Evolutionary conservation across 106 monocot species (phyloP), one percentile per base, ranked within the genome.

Genomic region (Posidonia australis): DNA sequence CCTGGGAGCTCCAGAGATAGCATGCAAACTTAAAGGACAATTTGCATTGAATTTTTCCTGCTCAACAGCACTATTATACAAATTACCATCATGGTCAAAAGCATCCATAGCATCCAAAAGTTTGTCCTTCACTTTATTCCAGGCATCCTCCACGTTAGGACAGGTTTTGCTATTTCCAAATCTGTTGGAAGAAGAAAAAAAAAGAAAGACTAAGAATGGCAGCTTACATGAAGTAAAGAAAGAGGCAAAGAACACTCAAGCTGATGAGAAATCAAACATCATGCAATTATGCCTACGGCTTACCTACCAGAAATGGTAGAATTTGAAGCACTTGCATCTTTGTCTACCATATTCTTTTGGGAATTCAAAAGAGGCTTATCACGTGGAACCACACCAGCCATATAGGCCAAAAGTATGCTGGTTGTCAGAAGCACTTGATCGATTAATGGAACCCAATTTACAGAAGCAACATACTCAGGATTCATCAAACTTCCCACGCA

Each of bases 371-470:
- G 69, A 31, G 26, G 44, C 60, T 57, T 70, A 14, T 71, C 22
- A 13, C 66, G 41, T 31, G 87, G 87, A 57, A 87, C 51, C 48
- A 78, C 82, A 64, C 92, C 92, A 63, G 84, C 84, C 74, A 87
- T 70, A 65, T 92, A 79, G 41, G 87, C 81, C 72, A 87, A 77
- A 13, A 87, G 31, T 29, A 92, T 74, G 69, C 87, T 92, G 55
- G 83, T 56, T 14, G 81, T 73, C 5, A 92, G 74, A 72, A 92
- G 92, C 48, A 75, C 60, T 80, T 84, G 79, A 69, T 92, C 82
- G 23, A 74, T 55, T 57, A 76, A 24, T 62, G 84, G 67, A 27
- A 76, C 51, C 82, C 74, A 84, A 65, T 67, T 74, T 54, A 66
- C 25, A 16, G 77, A 72, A 24, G 68, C 22, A 58, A 63, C 23